These are phyloP conservation scores for Capsicum rhomboideum DNA, from an alignment of 257 asterid genomes.

Conservation along the genomic window DNA sequence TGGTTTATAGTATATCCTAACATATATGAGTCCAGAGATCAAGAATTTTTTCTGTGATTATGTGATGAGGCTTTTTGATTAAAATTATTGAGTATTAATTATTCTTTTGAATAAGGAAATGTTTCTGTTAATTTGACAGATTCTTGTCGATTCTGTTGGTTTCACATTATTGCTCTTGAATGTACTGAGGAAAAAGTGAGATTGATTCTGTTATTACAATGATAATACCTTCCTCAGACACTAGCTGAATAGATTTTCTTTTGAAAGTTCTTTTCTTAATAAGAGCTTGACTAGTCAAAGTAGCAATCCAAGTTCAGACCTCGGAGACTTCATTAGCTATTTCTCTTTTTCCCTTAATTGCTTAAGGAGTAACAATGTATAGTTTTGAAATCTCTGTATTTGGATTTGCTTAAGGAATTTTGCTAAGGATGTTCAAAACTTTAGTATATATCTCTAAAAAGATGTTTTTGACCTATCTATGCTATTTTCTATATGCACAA, in stretches of 20 bases:
- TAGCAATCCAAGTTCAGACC: background rate
- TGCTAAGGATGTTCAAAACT: no score
- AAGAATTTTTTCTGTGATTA: background rate
- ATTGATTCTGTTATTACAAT: background rate
- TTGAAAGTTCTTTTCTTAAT: background rate
- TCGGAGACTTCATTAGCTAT: background rate
- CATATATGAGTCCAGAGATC: background rate
- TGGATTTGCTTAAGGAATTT: background rate
- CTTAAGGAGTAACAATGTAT: background rate
- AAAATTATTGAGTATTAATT: background rate
- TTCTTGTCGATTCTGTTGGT: background rate
- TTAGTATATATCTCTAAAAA: no score
- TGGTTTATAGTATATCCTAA: no score
- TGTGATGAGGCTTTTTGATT: background rate
- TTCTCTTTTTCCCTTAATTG: background rate
- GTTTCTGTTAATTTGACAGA: background rate
- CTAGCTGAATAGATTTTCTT: background rate
- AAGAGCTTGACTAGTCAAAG: background rate
- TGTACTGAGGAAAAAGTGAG: background rate
- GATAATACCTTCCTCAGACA: background rate
- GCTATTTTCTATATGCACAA: no score
- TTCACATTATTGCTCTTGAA: background rate
- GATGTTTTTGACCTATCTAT: no score
- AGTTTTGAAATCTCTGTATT: background rate
- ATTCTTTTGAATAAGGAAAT: background rate